phyloP scores from a whole-genome alignment of 2,329 filamentous ascomycete species.

The Dactylellina leptospora region DNA sequence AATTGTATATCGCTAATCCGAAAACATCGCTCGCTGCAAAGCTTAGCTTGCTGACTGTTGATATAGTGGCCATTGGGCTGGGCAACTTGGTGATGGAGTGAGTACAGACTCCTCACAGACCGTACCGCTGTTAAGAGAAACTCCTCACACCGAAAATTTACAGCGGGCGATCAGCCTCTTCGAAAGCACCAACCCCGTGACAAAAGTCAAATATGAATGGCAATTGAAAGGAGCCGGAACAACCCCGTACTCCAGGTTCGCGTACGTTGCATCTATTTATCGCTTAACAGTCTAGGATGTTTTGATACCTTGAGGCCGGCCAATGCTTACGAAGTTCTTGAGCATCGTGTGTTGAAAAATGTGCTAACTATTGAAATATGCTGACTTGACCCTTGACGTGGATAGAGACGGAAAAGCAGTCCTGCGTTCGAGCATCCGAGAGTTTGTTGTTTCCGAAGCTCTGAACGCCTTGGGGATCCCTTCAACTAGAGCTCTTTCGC shows the following conservation, averaged over 20 bases:
- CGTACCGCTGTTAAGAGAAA: no score
- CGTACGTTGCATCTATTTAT: no score
- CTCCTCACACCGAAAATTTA: no score
- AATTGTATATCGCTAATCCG: slow-evolving; percentile 33
- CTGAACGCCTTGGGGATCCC: slow-evolving; percentile 86
- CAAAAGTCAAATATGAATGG: slow-evolving; percentile 81
- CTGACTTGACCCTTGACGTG: neutral
- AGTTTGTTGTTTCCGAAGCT: slow-evolving; percentile 89
- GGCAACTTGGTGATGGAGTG: slow-evolving; percentile 88
- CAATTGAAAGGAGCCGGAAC: slow-evolving; percentile 93
- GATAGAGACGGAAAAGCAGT: slow-evolving; percentile 86
- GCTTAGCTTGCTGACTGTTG: slow-evolving; percentile 8
- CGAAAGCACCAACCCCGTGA: slow-evolving; percentile 79
- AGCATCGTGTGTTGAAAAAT: neutral
- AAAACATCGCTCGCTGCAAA: neutral
- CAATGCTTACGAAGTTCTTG: neutral
- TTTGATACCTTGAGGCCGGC: no score
- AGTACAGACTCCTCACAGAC: no score
- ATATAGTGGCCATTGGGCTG: slow-evolving; percentile 81
- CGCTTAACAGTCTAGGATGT: no score
- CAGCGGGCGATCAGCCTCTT: slow-evolving; percentile 88
- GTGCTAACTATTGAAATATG: neutral
- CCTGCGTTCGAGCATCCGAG: slow-evolving; percentile 87
- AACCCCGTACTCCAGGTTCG: slow-evolving; percentile 95
- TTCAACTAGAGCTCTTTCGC: slow-evolving; percentile 82